Conservation (phyloP, 805 yeast species). For the Teunomyces kruisii region DNA sequence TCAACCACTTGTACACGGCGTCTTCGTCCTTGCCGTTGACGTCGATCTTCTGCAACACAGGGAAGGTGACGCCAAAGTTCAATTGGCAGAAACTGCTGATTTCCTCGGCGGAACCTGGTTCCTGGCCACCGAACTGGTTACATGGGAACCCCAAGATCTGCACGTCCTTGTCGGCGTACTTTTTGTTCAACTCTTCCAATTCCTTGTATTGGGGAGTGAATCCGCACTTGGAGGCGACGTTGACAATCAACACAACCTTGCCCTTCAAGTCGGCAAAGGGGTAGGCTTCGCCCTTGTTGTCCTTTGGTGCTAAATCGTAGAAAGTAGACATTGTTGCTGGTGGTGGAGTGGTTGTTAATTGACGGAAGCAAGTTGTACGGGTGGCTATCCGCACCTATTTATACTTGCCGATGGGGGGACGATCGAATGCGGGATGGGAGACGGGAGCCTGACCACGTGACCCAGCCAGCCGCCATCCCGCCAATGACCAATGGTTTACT, state of each 20-base stretch:
- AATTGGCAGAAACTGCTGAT: conserved; percentile 70
- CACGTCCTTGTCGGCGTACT: conserved; percentile 35
- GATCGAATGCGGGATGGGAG: no score
- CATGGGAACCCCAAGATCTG: conserved; percentile 46
- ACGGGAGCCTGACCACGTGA: no score
- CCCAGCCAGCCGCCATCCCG: no score
- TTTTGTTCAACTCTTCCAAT: conserved; percentile 42
- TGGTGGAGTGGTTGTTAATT: not conserved
- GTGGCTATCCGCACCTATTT: not conserved
- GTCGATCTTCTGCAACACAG: conserved; percentile 79
- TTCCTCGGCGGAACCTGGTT: conserved; percentile 50
- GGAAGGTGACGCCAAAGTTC: conserved; percentile 91
- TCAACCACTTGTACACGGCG: conserved; percentile 78
- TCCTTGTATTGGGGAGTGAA: conserved; percentile 63
- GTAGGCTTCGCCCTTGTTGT: conserved; percentile 57
- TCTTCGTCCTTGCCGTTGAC: conserved; percentile 85
- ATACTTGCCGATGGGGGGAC: not conserved
- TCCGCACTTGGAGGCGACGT: conserved; percentile 82
- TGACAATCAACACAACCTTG: conserved; percentile 79
- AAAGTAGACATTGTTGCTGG: conserved; percentile 48
- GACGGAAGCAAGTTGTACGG: not conserved
- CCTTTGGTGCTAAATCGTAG: conserved; percentile 66
- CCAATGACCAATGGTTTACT: no score
- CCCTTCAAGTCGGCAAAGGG: conserved; percentile 66
- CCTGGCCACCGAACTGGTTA: conserved; percentile 44